phyloP scores from a whole-genome alignment of 1,284 basidiomycete genomes.

The Microbotryum violaceum region DNA sequence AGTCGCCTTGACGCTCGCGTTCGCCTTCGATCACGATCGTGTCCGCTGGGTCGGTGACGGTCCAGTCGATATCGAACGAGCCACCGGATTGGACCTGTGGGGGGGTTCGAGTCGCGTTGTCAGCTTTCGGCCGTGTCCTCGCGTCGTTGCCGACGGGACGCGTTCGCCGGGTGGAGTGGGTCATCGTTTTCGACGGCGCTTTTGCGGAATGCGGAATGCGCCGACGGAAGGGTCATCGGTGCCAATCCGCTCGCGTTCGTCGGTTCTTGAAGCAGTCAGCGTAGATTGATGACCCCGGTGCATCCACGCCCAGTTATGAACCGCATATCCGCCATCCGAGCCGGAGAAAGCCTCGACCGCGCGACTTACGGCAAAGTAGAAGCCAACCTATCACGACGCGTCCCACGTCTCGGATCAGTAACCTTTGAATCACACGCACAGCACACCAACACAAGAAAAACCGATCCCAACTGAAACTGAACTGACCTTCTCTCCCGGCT shows the following conservation, averaged over 20 bases:
- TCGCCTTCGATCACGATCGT: conserved; percentile 76
- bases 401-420: neutral
- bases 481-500: conserved; percentile 80
- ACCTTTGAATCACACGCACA: neutral
- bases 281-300: too few relatives aligned
- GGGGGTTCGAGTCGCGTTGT: neutral
- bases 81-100: conserved; percentile 81
- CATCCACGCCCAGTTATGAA: too few relatives aligned
- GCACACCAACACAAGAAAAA: neutral
- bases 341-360: conserved; percentile 39
- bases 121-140: conserved; percentile 35
- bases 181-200: too few relatives aligned
- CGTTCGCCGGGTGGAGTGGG: too few relatives aligned
- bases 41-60: conserved; percentile 80
- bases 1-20: conserved; percentile 90
- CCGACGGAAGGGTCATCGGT: too few relatives aligned
- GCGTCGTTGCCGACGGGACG: too few relatives aligned
- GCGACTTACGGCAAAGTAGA: conserved; percentile 43
- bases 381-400: conserved; percentile 24
- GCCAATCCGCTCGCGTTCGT: too few relatives aligned
- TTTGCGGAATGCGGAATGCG: too few relatives aligned
- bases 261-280: too few relatives aligned
- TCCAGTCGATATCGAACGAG: conserved; percentile 93
- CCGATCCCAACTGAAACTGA: neutral
- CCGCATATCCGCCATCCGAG: neutral